Percentiles rank a stretch among this genome's conserved stretches.
Evolutionary conservation across 169 alveolate genomes (phyloP).

Genomic region (Babesia divergens): DNA sequence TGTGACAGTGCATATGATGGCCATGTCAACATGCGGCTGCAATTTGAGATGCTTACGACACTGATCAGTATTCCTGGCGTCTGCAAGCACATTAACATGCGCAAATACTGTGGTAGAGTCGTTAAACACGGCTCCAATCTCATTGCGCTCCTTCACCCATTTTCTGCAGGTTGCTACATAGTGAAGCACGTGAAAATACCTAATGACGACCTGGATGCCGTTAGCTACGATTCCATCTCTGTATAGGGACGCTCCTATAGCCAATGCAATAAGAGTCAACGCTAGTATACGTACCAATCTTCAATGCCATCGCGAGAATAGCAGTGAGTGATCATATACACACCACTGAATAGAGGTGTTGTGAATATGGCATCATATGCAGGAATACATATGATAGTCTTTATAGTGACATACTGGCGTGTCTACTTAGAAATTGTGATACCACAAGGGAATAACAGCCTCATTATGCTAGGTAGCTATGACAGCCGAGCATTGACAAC

Average conservation of each 20-base stretch:
- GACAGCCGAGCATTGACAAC: no score
- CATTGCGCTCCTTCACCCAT: constrained; percentile 50
- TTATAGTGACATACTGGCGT: no score
- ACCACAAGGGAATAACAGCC: no score
- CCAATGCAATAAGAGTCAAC: neutral
- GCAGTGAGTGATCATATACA: neutral
- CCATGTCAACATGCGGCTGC: constrained; percentile 45
- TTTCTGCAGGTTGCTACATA: constrained; percentile 12
- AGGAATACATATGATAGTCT: no score
- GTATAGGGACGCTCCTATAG: constrained; percentile 3
- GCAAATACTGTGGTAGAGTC: constrained; percentile 59
- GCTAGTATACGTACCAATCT: neutral
- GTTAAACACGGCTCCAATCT: constrained; percentile 28
- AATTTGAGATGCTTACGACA: constrained; percentile 51
- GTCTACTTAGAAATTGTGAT: no score
- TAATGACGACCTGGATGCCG: constrained; percentile 45
- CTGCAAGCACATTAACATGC: constrained; percentile 16
- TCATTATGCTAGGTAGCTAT: no score
- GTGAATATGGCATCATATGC: no score
- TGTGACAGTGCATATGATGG: constrained; percentile 41
- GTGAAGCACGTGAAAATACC: neutral
- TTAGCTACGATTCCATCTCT: constrained; percentile 53
- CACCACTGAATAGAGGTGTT: no score
- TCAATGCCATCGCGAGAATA: neutral
- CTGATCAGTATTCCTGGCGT: constrained; percentile 41